These are phyloP conservation scores for Zymoseptoria crescenta DNA, from an alignment of 2,329 filamentous ascomycete species.

Conservation along the genomic window DNA sequence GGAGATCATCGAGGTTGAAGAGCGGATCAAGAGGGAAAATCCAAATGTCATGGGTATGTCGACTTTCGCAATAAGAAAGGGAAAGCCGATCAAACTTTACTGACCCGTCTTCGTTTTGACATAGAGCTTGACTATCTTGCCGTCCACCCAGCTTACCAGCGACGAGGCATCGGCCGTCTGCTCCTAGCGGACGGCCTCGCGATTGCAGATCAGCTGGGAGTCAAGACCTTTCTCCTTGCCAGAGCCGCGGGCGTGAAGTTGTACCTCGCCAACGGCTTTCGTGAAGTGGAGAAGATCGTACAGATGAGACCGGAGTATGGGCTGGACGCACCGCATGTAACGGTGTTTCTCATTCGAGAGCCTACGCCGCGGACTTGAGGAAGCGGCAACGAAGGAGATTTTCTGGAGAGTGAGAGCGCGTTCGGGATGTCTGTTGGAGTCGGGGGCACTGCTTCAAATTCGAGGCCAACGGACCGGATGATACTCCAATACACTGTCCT, in stretches of 20 bases:
- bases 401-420: background rate
- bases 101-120: too few species aligned
- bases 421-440: background rate
- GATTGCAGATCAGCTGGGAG: background rate
- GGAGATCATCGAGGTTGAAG: background rate
- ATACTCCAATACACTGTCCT: too few species aligned
- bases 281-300: background rate
- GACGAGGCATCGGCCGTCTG: background rate
- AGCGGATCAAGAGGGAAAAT: background rate
- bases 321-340: background rate
- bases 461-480: too few species aligned
- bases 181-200: background rate
- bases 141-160: background rate
- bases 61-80: background rate
- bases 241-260: background rate
- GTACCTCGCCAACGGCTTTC: background rate
- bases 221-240: background rate
- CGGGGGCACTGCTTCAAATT: too few species aligned
- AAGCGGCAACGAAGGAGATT: too few species aligned
- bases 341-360: background rate
- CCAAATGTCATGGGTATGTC: background rate
- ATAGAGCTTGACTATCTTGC: background rate
- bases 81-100: background rate
- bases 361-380: background rate
- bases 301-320: background rate